These are phyloP conservation scores for Apiospora rasikravindrae DNA, from an alignment of 2,329 filamentous ascomycete genomes.

Conservation along the genomic window DNA sequence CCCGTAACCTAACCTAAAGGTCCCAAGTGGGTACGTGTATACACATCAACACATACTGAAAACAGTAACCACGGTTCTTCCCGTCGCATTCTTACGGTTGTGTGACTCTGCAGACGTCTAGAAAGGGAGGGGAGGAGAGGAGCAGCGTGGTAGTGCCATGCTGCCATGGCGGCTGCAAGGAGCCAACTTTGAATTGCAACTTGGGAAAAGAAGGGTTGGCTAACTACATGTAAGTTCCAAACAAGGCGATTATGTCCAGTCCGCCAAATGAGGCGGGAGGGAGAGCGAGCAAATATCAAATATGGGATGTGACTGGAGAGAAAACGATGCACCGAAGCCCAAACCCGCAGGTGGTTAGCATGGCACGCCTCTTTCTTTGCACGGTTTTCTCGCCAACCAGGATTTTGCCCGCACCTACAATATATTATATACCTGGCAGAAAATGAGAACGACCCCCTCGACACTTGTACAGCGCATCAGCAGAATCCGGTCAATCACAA, in stretches of 20 bases:
- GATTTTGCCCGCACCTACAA: constrained; percentile 22
- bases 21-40: neutral
- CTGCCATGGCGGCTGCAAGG: neutral
- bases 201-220: neutral
- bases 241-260: constrained; percentile 1
- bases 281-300: neutral
- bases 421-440: neutral
- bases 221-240: neutral
- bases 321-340: constrained; percentile 22
- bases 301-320: constrained; percentile 9
- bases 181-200: neutral
- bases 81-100: neutral
- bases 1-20: neutral
- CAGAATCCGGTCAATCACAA: constrained; percentile 16
- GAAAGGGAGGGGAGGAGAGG: neutral
- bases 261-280: constrained; percentile 4
- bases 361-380: constrained; percentile 4
- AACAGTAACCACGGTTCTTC: constrained; percentile 15
- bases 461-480: constrained; percentile 20
- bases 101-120: constrained; percentile 9
- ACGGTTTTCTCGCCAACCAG: constrained; percentile 22
- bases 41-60: neutral
- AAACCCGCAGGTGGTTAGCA: constrained; percentile 30
- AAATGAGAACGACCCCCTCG: constrained; percentile 4
- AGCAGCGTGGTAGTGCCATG: neutral